These are phyloP conservation scores for Corchorus olitorius DNA, from an alignment of 345 rosid genomes.

Conservation along the genomic window DNA sequence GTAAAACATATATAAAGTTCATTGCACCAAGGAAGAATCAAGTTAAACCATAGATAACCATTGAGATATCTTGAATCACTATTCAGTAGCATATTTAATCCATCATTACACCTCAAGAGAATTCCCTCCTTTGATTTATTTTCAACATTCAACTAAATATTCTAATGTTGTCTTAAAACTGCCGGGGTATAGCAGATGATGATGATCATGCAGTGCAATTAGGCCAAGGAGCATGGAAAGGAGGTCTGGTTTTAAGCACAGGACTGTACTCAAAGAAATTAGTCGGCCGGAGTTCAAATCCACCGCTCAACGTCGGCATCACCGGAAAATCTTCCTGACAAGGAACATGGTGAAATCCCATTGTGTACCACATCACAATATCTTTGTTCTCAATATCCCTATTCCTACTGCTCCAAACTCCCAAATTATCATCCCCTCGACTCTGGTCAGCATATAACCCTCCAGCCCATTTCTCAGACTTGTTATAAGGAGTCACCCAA, in stretches of 20 bases:
- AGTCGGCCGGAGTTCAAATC: conserved; percentile 51
- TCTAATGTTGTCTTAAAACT: too few relatives aligned
- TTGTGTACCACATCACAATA: conserved; percentile 51
- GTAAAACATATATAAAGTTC: too few relatives aligned
- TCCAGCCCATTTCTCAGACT: conserved; percentile 50
- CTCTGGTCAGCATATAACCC: conserved; percentile 48
- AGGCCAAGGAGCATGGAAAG: background rate
- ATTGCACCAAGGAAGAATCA: too few relatives aligned
- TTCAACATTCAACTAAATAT: too few relatives aligned
- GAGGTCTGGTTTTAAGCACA: conserved; percentile 42
- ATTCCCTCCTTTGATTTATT: too few relatives aligned
- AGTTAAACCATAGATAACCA: too few relatives aligned
- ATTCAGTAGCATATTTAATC: too few relatives aligned
- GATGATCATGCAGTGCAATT: conserved; percentile 8
- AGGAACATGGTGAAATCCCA: conserved; percentile 54
- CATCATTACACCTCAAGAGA: too few relatives aligned
- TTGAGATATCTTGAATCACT: too few relatives aligned
- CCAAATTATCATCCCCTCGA: conserved; percentile 50
- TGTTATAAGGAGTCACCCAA: conserved; percentile 60
- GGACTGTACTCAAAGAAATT: conserved; percentile 54
- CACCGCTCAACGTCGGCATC: conserved; percentile 48
- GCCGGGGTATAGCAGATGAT: too few relatives aligned
- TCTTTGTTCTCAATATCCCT: conserved; percentile 48
- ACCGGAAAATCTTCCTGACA: conserved; percentile 58
- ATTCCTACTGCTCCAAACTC: conserved; percentile 45